Base-by-base conservation (phyloP, 345 rosid genomes). In the Erysimum cheiranthoides region DNA sequence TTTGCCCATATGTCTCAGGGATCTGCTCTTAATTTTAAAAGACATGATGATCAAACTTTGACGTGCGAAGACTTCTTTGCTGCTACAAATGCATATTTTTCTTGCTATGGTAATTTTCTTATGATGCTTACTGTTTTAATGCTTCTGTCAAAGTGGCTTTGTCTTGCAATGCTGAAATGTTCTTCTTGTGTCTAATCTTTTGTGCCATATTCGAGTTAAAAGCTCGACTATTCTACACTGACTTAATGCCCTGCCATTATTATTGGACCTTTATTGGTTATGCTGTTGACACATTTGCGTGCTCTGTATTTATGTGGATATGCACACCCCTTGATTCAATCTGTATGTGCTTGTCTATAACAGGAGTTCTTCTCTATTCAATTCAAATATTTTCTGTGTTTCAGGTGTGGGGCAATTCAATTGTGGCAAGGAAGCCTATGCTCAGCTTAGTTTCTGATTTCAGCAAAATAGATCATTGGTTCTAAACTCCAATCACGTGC, bases 41-140 rank as follows among this genome's bases (percentile, higher is more conserved):
- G 57, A 11, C 30, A 18, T 49, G 32, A 18, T 51, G 21, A 51
- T 10, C 96, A 92, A 83, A 97, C 97, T 18, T 97, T 95, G 70
- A 90, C 98, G 34, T 92, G 99, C 61, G 98, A 95, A 84, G 97
- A 95, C 80, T 95, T 92, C 77, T 90, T 74, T 73, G 93, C 94
- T 71, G 97, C 99, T 27, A 95, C 85, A 85, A 85, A 71, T 83
- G 93, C 91, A n/a, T 91, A 95, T 85, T 92, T 92, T 46, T 46
- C 25, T 16, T 9, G 28, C 28, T 6, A 18, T 49, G 53, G 25
- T 21, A 49, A 18, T 10, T 67, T 49, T 49, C 28, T 49, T 49
- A 49, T 49, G 53, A 18, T 1, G 1, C 8, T 49, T 49, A 49
- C 54, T 49, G 52, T 47, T 47, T 47, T 47, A 25, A 47, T 16